Percentiles rank a stretch among this genome's conserved stretches.
phyloP scores from a whole-genome alignment of 345 rosid species.

The Raphanus raphanistrum region DNA sequence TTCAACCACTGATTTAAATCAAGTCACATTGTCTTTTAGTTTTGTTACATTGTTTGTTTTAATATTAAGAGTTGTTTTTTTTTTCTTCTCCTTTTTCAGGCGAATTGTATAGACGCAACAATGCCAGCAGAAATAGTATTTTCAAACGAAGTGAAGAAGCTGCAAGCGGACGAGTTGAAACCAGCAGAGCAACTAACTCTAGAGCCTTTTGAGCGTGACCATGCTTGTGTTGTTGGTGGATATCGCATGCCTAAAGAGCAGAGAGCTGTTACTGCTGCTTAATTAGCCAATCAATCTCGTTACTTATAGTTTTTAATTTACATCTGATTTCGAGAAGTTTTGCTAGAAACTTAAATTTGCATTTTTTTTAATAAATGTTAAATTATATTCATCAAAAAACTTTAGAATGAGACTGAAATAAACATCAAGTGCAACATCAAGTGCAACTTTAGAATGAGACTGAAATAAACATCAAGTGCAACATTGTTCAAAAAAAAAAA shows the following conservation, averaged over 20 bases:
- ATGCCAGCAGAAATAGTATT: conserved; percentile 86
- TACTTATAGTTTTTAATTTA: background rate
- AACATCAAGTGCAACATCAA: too few relatives aligned
- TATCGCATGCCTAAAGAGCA: conserved; percentile 84
- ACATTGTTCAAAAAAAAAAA: too few relatives aligned
- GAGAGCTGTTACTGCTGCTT: conserved; percentile 37
- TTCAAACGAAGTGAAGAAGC: conserved; percentile 79
- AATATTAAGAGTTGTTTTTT: background rate
- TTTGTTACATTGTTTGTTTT: background rate
- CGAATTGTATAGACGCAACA: conserved; percentile 68
- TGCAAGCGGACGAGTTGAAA: conserved; percentile 80
- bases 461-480: too few relatives aligned
- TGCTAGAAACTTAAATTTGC: background rate
- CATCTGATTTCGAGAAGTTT: background rate
- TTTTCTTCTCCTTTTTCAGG: conserved; percentile 42
- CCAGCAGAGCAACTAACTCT: conserved; percentile 87
- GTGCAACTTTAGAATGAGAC: too few relatives aligned
- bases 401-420: too few relatives aligned
- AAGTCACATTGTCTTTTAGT: background rate
- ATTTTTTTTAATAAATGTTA: too few relatives aligned
- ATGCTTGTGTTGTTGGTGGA: conserved; percentile 85
- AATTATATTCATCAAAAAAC: too few relatives aligned
- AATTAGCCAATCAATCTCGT: background rate
- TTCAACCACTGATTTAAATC: background rate
- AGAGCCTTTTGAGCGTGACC: conserved; percentile 96